phyloP scores from a whole-genome alignment of 768 basidiomycete genomes.

The Suillus ampliporus region DNA sequence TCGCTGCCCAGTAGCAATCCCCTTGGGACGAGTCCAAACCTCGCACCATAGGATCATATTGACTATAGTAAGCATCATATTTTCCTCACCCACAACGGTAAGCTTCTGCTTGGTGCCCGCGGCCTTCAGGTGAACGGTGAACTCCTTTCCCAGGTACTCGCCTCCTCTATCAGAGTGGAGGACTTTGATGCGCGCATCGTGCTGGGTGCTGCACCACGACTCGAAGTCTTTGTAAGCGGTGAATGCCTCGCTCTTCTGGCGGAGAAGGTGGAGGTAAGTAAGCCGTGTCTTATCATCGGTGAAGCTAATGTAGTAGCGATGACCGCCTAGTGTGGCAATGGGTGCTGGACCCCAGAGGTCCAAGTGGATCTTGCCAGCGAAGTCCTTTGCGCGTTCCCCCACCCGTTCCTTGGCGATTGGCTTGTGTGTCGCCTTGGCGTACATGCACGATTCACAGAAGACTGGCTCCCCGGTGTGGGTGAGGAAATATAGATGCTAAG shows the following conservation, averaged over 20 bases:
- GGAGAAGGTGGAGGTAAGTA: neutral
- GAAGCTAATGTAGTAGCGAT: conserved; percentile 15
- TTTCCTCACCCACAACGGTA: too few relatives aligned
- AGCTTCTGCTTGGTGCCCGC: too few relatives aligned
- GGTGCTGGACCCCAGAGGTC: conserved; percentile 18
- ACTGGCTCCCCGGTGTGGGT: too few relatives aligned
- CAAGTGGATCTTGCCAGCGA: conserved; percentile 9
- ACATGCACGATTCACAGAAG: conserved; percentile 34
- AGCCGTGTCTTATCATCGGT: conserved; percentile 16
- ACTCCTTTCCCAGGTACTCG: too few relatives aligned
- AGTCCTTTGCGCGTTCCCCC: neutral
- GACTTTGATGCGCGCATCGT: conserved; percentile 2
- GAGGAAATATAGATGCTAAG: too few relatives aligned
- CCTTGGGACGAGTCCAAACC: too few relatives aligned
- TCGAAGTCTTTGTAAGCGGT: conserved; percentile 15
- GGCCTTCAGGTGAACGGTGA: too few relatives aligned
- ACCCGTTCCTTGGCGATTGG: conserved; percentile 28
- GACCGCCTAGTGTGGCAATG: neutral
- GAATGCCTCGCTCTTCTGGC: conserved; percentile 19
- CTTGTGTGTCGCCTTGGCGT: conserved; percentile 32
- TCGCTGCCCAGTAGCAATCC: too few relatives aligned
- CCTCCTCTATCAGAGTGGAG: too few relatives aligned
- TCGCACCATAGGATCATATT: too few relatives aligned
- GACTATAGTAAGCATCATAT: too few relatives aligned
- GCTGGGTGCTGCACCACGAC: conserved; percentile 11